Base-by-base conservation (phyloP, 23 red algal species). In the Gracilaria domingensis region DNA sequence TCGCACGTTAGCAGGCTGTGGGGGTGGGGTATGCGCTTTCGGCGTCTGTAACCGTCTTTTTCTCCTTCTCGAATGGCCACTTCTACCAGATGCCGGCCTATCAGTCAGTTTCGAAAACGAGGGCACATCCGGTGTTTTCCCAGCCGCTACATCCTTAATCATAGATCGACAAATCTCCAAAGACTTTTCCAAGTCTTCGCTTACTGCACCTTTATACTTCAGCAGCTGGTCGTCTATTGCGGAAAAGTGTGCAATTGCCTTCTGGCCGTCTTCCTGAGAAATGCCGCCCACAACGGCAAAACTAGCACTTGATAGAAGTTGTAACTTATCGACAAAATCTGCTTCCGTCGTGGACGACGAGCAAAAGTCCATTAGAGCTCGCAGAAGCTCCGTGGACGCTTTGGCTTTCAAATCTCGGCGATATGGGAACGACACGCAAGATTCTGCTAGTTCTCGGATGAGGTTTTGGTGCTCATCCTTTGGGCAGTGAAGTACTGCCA, bases 371-470 rank as follows among this genome's bases (percentile, higher is more conserved):
- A 73, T n/a, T 5, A 73, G 67, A 73, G 67, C 67, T 23, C 20
- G 67, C 1, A 73, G 44, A 20, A 86, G 40, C 9, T 86, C 59
- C 45, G 34, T 55, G 39, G 59, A 69, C 28, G 61, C 82, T 45
- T 51, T 73, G 12, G 44, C n/a, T 34, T 70, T 86, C 64, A 51
- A 35, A 42, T 54, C 38, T 44, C 82, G 58, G 39, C 48, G 59
- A 48, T 66, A 40, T 25, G 18, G 33, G 16, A 86, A 67, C 28
- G 82, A 69, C 14, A 86, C 33, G 74, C 60, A 69, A 18, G 24
- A 35, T 12, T 86, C 82, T 9, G 59, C 65, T 23, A 86, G 82
- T 70, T 73, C 61, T 24, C 82, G 28, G 44, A 49, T 66, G 23
- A 73, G 34, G 29, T 72, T 73, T 44, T 73, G 67, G 35, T 29